Percentiles rank a stretch among this genome's conserved stretches.
These are phyloP conservation scores for Cladosporium oxysporum DNA, from an alignment of 2,329 filamentous ascomycete species.

Conservation along the genomic window DNA sequence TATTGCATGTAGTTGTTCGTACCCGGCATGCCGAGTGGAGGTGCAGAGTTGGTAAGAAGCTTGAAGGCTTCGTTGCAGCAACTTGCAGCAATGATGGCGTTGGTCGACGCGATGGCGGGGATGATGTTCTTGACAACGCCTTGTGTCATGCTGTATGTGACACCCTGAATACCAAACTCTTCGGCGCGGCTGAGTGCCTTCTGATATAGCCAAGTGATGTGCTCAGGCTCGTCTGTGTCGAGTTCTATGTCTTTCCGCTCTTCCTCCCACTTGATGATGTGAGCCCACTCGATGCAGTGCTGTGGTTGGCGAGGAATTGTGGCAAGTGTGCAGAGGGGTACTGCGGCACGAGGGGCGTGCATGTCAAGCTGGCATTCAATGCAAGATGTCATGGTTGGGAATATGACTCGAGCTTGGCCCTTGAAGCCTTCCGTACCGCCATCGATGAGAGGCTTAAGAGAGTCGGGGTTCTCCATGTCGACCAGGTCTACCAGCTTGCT, in stretches of 20 bases:
- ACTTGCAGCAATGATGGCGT: slow-evolving; percentile 91
- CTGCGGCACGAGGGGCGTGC: slow-evolving; percentile 95
- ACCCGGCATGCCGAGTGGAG: slow-evolving; percentile 72
- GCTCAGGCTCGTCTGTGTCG: slow-evolving; percentile 94
- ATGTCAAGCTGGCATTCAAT: slow-evolving; percentile 99
- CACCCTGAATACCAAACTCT: slow-evolving; percentile 87
- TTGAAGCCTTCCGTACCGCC: slow-evolving; percentile 99
- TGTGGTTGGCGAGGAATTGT: slow-evolving; percentile 96
- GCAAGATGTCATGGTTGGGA: slow-evolving; percentile 90
- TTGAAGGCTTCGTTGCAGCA: slow-evolving; percentile 98
- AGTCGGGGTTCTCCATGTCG: slow-evolving; percentile 78
- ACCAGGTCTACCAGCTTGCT: slow-evolving; percentile 89
- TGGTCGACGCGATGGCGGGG: slow-evolving; percentile 95
- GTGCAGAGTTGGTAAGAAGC: slow-evolving; percentile 79
- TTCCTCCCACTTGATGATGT: slow-evolving; percentile 94
- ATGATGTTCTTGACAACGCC: slow-evolving; percentile 99
- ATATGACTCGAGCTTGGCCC: slow-evolving; percentile 87
- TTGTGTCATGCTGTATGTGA: slow-evolving; percentile 94
- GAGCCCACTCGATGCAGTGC: slow-evolving; percentile 98
- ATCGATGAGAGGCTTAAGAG: slow-evolving; percentile 89
- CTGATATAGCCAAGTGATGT: slow-evolving; percentile 94
- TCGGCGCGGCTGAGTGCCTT: slow-evolving; percentile 77
- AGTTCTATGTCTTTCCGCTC: slow-evolving; percentile 70
- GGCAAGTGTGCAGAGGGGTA: slow-evolving; percentile 93
- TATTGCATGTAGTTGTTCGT: slow-evolving; percentile 97